phyloP scores from a whole-genome alignment of 73 alveolate species.

The Blepharisma japonicum region DNA sequence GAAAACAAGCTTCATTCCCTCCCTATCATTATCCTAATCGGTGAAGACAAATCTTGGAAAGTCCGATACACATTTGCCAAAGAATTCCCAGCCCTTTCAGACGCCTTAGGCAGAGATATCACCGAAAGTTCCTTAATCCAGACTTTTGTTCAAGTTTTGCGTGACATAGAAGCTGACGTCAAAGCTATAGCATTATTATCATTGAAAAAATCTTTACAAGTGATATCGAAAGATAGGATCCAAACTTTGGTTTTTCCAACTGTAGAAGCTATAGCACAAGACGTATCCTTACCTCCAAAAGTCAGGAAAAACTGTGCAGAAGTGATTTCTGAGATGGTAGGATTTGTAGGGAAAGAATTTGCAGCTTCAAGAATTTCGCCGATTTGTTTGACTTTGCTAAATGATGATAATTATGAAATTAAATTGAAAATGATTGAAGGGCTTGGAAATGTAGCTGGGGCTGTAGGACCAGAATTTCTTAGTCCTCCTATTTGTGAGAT shows the following conservation, averaged over 20 bases:
- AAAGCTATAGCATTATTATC: constrained; percentile 89
- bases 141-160: constrained; percentile 81
- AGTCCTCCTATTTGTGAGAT: constrained; percentile 60
- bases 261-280: constrained; percentile 15
- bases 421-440: constrained; percentile 85
- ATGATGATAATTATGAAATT: constrained; percentile 97
- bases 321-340: constrained; percentile 15
- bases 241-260: constrained; percentile 53
- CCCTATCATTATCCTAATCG: constrained; percentile 81
- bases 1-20: constrained; percentile 87
- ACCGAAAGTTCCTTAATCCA: constrained; percentile 82
- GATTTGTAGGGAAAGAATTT: constrained; percentile 35
- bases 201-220: constrained; percentile 47
- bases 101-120: constrained; percentile 90
- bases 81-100: constrained; percentile 94
- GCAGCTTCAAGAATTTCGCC: constrained; percentile 74
- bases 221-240: constrained; percentile 70
- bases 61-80: constrained; percentile 93
- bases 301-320: constrained; percentile 26
- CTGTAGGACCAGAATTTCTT: constrained; percentile 86
- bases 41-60: constrained; percentile 98
- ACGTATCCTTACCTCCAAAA: constrained; percentile 32
- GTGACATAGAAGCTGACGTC: constrained; percentile 95
- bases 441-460: constrained; percentile 81
- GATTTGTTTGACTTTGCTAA: constrained; percentile 79